A percentile compares a stretch with the other conserved stretches of the same genome.
Conservation (phyloP, 345 rosid genomes). For the Punica granatum region DNA sequence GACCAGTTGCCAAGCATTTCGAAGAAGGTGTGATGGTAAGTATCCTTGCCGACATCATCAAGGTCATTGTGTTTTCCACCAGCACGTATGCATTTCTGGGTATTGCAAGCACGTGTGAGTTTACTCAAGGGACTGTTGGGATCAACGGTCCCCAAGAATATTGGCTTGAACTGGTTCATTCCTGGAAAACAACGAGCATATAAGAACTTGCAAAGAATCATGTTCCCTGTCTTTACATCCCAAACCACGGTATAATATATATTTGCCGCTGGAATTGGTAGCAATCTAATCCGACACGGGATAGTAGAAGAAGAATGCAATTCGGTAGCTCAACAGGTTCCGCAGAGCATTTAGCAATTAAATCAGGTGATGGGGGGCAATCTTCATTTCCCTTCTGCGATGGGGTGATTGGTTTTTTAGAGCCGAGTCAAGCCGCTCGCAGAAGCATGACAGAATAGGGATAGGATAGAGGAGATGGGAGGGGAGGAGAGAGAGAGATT, state of each 20-base stretch:
- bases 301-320: no score
- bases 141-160: slow-evolving; percentile 82
- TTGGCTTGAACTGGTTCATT: slow-evolving; percentile 94
- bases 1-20: slow-evolving; percentile 99
- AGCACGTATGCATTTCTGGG: slow-evolving; percentile 96
- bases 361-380: no score
- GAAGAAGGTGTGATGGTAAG: slow-evolving; percentile 98
- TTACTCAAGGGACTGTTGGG: slow-evolving; percentile 77
- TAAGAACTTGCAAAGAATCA: background rate
- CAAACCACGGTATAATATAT: background rate
- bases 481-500: slow-evolving; percentile 6
- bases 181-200: slow-evolving; percentile 33
- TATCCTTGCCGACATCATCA: slow-evolving; percentile 96
- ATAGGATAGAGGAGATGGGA: background rate
- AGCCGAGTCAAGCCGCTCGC: no score
- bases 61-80: slow-evolving; percentile 98
- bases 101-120: slow-evolving; percentile 70
- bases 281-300: no score
- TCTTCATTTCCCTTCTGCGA: no score
- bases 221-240: no score
- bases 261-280: no score
- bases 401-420: no score
- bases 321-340: no score
- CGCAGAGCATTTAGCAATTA: no score
- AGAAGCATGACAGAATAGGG: no score